Evolutionary conservation across 345 rosid genomes (phyloP), one percentile per base, ranked within the genome.

Genomic region (Trapa incisa): DNA sequence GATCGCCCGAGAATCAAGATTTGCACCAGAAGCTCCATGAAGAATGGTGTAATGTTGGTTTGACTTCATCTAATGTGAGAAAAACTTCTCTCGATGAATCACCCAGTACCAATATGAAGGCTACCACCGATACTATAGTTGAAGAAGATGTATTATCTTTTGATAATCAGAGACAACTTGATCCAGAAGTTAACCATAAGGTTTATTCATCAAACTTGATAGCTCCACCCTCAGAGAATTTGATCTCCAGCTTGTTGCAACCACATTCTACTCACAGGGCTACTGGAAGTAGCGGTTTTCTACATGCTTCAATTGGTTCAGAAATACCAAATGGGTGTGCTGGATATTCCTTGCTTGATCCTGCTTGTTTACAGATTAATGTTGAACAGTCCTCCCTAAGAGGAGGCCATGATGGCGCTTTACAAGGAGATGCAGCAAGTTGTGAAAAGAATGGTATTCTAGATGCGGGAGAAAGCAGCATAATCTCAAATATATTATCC

Each of bases 401-500:
- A 70, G 78, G 39, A 73, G 74, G 61, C 14, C 78, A 70, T 68
- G 66, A 64, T 69, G 83, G 73, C 13, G 68, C 74, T 37, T 37
- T 60, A 1, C 75, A 72, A 15, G 64, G 67, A 32, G 67, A 74
- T 50, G 64, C 62, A 22, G 32, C 68, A 14, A 61, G 67, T 32
- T 70, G 68, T 68, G 78, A 73, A 50, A 70, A 73, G 66, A 71
- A 69, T 66, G 70, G 71, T 37, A 37, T 72, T 42, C 22, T 68
- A 36, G 84, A 80, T 76, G 74, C 65, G 41, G 81, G 87, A 67
- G 96, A 93, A 79, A 82, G 81, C 83, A 89, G 77, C 77, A 90
- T 85, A 65, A 84, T 90, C 43, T 88, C 98, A 61, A 82, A 85
- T 71, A 86, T 90, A 56, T 79, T 93, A 68, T 87, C 96, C 4